Percentiles rank a stretch among this genome's conserved stretches.
phyloP scores from a whole-genome alignment of 202 grass and related monocot genomes.

The Panicum hallii region DNA sequence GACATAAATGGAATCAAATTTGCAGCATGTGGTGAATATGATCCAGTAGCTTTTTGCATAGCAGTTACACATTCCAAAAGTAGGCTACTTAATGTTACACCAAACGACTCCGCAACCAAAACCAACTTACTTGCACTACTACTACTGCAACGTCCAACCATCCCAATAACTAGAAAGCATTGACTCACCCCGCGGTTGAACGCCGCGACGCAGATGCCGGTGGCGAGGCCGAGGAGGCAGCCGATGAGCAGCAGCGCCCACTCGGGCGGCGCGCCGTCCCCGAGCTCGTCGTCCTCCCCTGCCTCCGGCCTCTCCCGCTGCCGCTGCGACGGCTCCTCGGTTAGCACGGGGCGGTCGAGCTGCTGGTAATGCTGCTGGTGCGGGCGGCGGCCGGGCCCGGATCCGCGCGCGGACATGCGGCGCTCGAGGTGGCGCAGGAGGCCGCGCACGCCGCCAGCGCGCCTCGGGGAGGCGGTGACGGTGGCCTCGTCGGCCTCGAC shows the following conservation, averaged over 20 bases:
- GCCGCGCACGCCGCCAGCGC: conserved; percentile 57
- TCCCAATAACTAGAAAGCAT: not conserved
- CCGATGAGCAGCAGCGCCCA: conserved; percentile 94
- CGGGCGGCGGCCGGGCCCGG: conserved; percentile 47
- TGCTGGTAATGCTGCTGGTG: conserved; percentile 47
- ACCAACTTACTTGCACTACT: not conserved
- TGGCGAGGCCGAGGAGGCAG: conserved; percentile 90
- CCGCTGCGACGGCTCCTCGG: conserved; percentile 27
- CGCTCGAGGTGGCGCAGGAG: conserved; percentile 81
- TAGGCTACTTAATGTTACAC: not conserved
- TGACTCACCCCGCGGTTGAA: conserved; percentile 88
- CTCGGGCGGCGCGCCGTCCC: conserved; percentile 81
- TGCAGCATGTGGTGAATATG: not conserved
- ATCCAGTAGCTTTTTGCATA: not conserved
- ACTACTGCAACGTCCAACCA: not conserved
- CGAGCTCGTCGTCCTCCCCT: conserved; percentile 70
- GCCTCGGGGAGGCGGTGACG: conserved; percentile 56
- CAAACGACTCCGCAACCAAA: not conserved
- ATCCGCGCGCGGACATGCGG: conserved; percentile 57
- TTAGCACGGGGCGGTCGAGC: conserved; percentile 40
- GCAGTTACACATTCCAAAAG: conserved; percentile 11
- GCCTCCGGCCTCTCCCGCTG: conserved; percentile 39
- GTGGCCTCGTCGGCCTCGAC: conserved; percentile 46
- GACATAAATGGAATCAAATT: conserved; percentile 24
- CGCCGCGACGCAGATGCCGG: conserved; percentile 88